Percentiles rank a stretch among this genome's conserved stretches.
Evolutionary conservation across 768 basidiomycete genomes (phyloP).

Genomic region (Mycena amicta): DNA sequence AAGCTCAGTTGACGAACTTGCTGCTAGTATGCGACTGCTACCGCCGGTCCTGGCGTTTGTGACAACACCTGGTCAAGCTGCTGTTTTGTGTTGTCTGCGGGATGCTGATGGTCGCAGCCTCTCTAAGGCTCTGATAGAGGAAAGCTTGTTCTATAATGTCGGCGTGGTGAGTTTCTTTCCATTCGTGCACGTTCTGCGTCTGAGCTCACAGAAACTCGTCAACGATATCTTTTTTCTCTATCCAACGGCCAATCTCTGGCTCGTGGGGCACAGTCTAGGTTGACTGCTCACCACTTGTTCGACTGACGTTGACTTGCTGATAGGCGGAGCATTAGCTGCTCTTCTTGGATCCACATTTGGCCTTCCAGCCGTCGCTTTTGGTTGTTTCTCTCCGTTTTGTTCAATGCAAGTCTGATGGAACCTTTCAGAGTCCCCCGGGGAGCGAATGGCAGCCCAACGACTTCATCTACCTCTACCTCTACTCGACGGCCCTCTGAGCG

Average conservation of each 20-base stretch:
- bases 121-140: constrained; percentile 79
- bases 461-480: constrained; percentile 83
- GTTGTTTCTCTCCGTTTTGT: neutral
- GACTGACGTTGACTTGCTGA: neutral
- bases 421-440: constrained; percentile 68
- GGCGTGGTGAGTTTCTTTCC: constrained; percentile 65
- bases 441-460: constrained; percentile 72
- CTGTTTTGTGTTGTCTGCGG: neutral
- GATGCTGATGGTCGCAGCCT: constrained; percentile 36
- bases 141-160: constrained; percentile 89
- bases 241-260: constrained; percentile 84
- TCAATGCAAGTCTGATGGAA: neutral
- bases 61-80: constrained; percentile 63
- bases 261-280: constrained; percentile 89
- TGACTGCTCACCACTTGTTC: neutral
- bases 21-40: constrained; percentile 82
- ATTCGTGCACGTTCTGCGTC: neutral
- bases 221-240: constrained; percentile 85
- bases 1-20: neutral
- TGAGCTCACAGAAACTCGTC: constrained; percentile 67
- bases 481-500: constrained; percentile 34
- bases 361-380: constrained; percentile 87
- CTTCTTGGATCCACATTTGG: constrained; percentile 93
- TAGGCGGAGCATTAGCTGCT: constrained; percentile 72
- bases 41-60: constrained; percentile 67